Evolutionary conservation across 2,329 filamentous ascomycete genomes (phyloP), one percentile per base, ranked within the genome.

Genomic region (Fusarium musae): DNA sequence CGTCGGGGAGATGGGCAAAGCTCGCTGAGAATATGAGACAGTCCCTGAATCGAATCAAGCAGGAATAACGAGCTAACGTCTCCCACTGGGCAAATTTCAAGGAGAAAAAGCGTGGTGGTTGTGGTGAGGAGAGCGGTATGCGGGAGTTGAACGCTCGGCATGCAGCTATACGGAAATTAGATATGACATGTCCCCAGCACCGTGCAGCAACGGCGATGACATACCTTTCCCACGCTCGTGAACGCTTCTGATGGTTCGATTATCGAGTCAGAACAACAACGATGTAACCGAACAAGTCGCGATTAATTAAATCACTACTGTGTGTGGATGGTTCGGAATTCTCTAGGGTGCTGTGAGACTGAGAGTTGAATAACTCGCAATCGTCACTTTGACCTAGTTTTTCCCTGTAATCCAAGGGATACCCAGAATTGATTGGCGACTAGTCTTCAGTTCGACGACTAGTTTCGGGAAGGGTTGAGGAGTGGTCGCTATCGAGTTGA

Each of bases 31-130:
- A 23, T 32, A 52, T 84, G 82, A 84, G 80, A 85, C 71, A 75
- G 68, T 73, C 84, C 83, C 84, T 84, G 81, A 84, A 81, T 80
- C 79, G 80, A 84, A 81, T 80, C 79, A 80, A 79, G 85, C 85
- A 85, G 88, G 86, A 90, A 86, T 84, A 87, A 88, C 88, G 88
- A 90, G 87, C 84, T 87, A 90, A 90, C 87, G 88, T 89, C 87
- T 90, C 88, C 88, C 86, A 88, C 86, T 79, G 80, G 81, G 79
- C 80, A 83, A 83, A 82, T 80, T 82, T 84, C 80, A 84, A 80
- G 78, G 79, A 79, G 81, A 76, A 79, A 80, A 82, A 84, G 82
- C 83, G 83, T 82, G 32, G 54, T 61, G 54, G 82, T 81, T 80
- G 83, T 82, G 80, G 82, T 83, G 82, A 80, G 74, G 70, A 73